Conservation (phyloP, 164 flowering plant genomes). For the Annona squamosa region DNA sequence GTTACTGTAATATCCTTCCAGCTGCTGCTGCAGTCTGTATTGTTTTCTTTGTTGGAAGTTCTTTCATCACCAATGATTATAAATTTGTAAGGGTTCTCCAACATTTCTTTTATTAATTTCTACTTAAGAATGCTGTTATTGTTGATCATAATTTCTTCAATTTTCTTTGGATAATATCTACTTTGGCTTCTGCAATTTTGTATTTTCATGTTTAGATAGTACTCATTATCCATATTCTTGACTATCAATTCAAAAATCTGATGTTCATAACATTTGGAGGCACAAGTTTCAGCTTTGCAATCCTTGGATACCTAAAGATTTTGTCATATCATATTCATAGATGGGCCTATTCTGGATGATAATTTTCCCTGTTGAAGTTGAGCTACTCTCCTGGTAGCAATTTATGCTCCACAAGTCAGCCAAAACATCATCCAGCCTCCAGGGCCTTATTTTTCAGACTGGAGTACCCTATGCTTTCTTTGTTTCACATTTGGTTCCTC, state of each 20-base stretch:
- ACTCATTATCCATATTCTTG: not conserved
- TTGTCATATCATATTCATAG: too few relatives aligned
- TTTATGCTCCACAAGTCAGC: too few relatives aligned
- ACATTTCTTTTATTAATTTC: not conserved
- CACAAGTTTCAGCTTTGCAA: not conserved
- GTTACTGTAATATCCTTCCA: conserved; percentile 37
- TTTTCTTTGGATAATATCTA: too few relatives aligned
- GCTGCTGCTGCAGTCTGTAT: conserved; percentile 39
- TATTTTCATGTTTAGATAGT: not conserved
- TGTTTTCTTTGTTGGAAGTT: conserved; percentile 30
- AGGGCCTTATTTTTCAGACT: too few relatives aligned
- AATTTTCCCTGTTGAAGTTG: too few relatives aligned
- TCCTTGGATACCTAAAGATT: not conserved
- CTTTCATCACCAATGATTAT: conserved; percentile 22
- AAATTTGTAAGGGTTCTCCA: conserved; percentile 14
- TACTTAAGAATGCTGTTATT: not conserved
- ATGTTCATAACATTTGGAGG: not conserved
- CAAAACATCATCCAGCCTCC: too few relatives aligned
- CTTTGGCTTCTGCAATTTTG: not conserved
- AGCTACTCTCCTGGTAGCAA: too few relatives aligned
- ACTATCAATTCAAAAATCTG: too few relatives aligned
- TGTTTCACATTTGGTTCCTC: too few relatives aligned
- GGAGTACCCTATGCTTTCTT: too few relatives aligned
- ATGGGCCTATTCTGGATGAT: too few relatives aligned
- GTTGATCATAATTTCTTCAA: not conserved